Conservation (phyloP, 2,329 filamentous ascomycete genomes). For the Lanzia echinophila region DNA sequence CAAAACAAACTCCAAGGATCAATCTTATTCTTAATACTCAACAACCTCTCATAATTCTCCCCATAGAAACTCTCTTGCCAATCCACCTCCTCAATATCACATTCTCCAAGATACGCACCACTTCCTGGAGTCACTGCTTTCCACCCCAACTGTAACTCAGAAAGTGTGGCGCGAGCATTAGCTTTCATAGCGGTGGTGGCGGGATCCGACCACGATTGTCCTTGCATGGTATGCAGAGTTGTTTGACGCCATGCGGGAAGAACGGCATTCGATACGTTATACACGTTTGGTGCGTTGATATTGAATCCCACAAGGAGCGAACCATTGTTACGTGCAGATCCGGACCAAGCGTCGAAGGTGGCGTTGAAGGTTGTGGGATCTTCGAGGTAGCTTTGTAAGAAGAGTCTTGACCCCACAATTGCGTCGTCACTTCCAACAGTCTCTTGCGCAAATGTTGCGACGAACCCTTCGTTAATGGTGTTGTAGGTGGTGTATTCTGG, state of each 20-base stretch:
- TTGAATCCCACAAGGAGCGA: conserved; percentile 1
- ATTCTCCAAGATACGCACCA: conserved; percentile 11
- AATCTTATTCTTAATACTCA: conserved; percentile 13
- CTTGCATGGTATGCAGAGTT: conserved; percentile 13
- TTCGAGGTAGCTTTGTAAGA: conserved; percentile 35
- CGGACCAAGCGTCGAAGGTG: conserved; percentile 27
- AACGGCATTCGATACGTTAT: conserved; percentile 26
- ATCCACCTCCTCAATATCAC: conserved; percentile 11
- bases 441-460: conserved; percentile 35
- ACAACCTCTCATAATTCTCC: conserved; percentile 10
- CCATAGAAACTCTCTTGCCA: conserved; percentile 36
- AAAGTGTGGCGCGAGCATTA: conserved; percentile 10
- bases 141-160: conserved; percentile 10
- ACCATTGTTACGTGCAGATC: not conserved
- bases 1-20: conserved; percentile 18
- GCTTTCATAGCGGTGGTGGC: conserved; percentile 1
- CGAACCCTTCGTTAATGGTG: conserved; percentile 26
- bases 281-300: not conserved
- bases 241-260: conserved; percentile 27
- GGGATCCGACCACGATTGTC: conserved; percentile 5
- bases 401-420: conserved; percentile 35
- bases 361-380: conserved; percentile 22
- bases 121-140: conserved; percentile 11
- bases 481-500: conserved; percentile 28
- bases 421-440: conserved; percentile 27